These are phyloP conservation scores for Leucoagaricus sp. DNA, from an alignment of 1,284 basidiomycete genomes.

Conservation along the genomic window DNA sequence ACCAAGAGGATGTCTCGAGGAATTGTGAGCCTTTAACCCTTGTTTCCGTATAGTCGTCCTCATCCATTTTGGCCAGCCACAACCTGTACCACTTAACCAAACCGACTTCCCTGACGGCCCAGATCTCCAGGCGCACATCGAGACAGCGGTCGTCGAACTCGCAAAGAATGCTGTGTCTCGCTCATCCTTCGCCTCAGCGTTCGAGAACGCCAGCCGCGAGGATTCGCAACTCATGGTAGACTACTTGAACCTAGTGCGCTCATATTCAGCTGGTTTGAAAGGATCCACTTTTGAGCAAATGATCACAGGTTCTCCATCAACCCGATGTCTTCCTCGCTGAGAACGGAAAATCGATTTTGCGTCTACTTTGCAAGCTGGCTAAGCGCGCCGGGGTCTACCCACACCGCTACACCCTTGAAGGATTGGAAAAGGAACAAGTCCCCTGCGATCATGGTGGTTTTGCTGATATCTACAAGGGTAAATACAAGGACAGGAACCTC, in stretches of 20 bases:
- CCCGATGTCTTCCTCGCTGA: too few species aligned
- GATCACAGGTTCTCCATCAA: background rate
- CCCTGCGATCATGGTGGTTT: slow-evolving; percentile 17
- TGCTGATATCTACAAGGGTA: slow-evolving; percentile 24
- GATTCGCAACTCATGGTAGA: background rate
- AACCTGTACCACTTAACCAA: too few species aligned
- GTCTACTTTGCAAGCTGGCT: background rate
- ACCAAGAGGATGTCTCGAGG: too few species aligned
- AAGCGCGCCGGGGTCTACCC: background rate
- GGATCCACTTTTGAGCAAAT: background rate
- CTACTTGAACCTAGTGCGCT: background rate
- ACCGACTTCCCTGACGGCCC: too few species aligned
- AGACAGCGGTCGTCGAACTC: too few species aligned
- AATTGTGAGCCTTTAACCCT: too few species aligned
- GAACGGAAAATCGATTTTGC: background rate
- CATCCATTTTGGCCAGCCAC: too few species aligned
- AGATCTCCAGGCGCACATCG: too few species aligned
- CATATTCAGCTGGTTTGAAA: background rate
- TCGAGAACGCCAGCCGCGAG: too few species aligned
- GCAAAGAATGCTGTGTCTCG: too few species aligned
- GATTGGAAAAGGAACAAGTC: background rate
- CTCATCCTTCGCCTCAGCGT: too few species aligned
- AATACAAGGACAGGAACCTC: slow-evolving; percentile 14
- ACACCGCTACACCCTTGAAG: background rate
- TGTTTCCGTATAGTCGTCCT: too few species aligned